Conservation (phyloP, 2,329 filamentous ascomycete species). For the Calonectria leucothoes region DNA sequence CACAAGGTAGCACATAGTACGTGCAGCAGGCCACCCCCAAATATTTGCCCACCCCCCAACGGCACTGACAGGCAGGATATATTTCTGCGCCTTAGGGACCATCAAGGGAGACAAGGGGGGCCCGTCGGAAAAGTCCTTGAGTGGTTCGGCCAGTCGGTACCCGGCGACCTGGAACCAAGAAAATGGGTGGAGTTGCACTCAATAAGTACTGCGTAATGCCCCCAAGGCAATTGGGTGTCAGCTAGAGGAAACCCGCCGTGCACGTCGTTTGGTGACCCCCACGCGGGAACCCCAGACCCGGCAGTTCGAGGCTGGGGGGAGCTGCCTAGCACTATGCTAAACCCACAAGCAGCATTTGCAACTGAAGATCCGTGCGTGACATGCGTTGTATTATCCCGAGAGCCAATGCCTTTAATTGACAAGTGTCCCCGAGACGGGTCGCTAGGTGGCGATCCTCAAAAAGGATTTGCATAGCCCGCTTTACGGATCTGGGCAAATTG, state of each 20-base stretch:
- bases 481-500: background rate
- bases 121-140: background rate
- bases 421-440: background rate
- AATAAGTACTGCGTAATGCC: slow-evolving; percentile 6
- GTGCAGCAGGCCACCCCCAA: background rate
- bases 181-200: background rate
- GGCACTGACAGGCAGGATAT: background rate
- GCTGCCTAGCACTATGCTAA: background rate
- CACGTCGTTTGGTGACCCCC: slow-evolving; percentile 11
- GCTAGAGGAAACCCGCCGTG: background rate
- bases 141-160: background rate
- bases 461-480: background rate
- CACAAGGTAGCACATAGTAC: too few relatives aligned
- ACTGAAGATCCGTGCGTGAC: slow-evolving; percentile 6
- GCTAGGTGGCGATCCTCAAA: background rate
- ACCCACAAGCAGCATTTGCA: background rate
- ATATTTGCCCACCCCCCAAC: background rate
- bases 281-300: slow-evolving; percentile 7
- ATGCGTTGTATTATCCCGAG: background rate
- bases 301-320: background rate
- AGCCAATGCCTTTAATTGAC: background rate
- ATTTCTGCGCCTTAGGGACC: background rate
- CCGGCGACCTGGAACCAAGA: slow-evolving; percentile 2
- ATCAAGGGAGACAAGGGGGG: background rate
- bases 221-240: slow-evolving; percentile 7